Conservation (phyloP, 768 basidiomycete species). For the Serendipita sp. region DNA sequence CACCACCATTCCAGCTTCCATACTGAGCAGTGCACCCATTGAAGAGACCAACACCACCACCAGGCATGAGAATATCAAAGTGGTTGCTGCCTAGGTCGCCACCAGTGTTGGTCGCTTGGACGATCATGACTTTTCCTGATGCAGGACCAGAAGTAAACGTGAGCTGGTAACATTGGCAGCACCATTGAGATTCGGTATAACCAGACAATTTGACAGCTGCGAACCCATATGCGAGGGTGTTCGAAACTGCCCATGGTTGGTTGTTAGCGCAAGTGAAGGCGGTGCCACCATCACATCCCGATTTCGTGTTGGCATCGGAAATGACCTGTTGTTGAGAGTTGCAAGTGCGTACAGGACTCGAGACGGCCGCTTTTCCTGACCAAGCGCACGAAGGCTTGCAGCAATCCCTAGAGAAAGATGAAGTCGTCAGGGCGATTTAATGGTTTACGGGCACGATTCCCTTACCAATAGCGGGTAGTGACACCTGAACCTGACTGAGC, state of each 20-base stretch:
- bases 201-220: constrained; percentile 12
- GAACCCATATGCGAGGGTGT: constrained; percentile 12
- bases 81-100: constrained; percentile 8
- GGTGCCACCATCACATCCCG: constrained; percentile 10
- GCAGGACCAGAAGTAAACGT: constrained; percentile 17
- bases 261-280: constrained; percentile 12
- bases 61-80: constrained; percentile 12
- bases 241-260: constrained; percentile 11
- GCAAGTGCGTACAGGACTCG: constrained; percentile 10
- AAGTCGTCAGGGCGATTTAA: not conserved
- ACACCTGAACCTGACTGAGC: constrained; percentile 10
- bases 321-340: constrained; percentile 8
- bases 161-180: constrained; percentile 17
- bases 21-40: constrained; percentile 16
- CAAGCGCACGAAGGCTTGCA: constrained; percentile 13
- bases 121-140: constrained; percentile 15
- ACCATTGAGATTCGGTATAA: constrained; percentile 10
- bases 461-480: constrained; percentile 11
- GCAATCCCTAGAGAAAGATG: constrained; percentile 9
- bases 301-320: constrained; percentile 7
- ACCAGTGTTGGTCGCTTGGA: constrained; percentile 17
- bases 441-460: not conserved
- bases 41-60: constrained; percentile 15
- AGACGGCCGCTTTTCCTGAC: constrained; percentile 12
- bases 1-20: constrained; percentile 9